These are phyloP conservation scores for Pogostemon cablin DNA, from an alignment of 257 asterid genomes.

Conservation along the genomic window DNA sequence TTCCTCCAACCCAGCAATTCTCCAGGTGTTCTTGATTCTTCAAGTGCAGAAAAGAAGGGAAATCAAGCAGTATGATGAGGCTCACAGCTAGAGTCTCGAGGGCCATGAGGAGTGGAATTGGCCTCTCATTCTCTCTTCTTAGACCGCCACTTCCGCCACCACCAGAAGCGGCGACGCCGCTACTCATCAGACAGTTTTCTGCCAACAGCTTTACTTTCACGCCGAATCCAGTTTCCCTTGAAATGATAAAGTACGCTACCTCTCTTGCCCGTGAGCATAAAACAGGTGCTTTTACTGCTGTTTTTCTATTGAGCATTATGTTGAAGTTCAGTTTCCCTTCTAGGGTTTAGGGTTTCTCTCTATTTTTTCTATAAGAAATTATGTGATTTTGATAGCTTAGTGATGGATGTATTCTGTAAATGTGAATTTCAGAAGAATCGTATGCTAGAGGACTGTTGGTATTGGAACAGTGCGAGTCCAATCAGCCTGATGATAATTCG, in stretches of 20 bases:
- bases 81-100: slow-evolving; percentile 49
- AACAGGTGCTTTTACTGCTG: slow-evolving; percentile 51
- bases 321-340: neutral
- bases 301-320: slow-evolving; percentile 12
- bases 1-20: slow-evolving; percentile 25
- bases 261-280: slow-evolving; percentile 70
- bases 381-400: slow-evolving; percentile 6
- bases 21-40: slow-evolving; percentile 19
- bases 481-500: slow-evolving; percentile 69
- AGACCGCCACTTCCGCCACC: slow-evolving; percentile 43
- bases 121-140: slow-evolving; percentile 39
- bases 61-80: slow-evolving; percentile 44
- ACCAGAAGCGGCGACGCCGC: slow-evolving; percentile 38
- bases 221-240: slow-evolving; percentile 62
- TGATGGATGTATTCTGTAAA: slow-evolving; percentile 12
- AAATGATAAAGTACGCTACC: slow-evolving; percentile 81
- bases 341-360: neutral
- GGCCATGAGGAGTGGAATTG: slow-evolving; percentile 34
- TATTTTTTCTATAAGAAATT: neutral
- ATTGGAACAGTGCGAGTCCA: slow-evolving; percentile 84
- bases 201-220: slow-evolving; percentile 32
- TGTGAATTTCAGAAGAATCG: slow-evolving; percentile 64
- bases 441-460: slow-evolving; percentile 69
- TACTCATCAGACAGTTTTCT: slow-evolving; percentile 40
- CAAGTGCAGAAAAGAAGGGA: slow-evolving; percentile 14